Evolutionary conservation across 371 early-diverging fungal genomes (phyloP).

Genomic region (Coemansia sp.): DNA sequence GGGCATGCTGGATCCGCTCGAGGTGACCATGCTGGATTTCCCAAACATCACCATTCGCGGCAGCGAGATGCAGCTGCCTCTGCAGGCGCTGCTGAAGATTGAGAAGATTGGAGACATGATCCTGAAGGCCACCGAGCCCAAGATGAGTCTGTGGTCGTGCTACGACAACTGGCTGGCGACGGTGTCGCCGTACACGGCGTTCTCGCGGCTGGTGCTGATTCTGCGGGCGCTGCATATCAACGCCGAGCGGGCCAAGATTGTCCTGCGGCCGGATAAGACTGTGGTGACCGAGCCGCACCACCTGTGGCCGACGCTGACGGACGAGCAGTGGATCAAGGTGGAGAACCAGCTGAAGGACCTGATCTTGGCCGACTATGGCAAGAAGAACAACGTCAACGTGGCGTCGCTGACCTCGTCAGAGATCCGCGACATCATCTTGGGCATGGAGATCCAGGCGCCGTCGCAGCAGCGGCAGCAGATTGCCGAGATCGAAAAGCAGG

Average conservation of each 20-base stretch:
- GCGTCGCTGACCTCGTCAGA: conserved; percentile 95
- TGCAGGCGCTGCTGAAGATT: conserved; percentile 96
- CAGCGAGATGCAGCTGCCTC: conserved; percentile 92
- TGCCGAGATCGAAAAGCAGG: conserved; percentile 95
- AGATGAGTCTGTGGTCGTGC: conserved; percentile 87
- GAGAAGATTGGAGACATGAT: conserved; percentile 98
- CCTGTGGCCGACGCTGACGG: conserved; percentile 94
- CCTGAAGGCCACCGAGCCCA: conserved; percentile 94
- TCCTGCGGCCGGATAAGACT: conserved; percentile 90
- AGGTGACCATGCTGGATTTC: conserved; percentile 87
- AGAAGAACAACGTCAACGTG: conserved; percentile 98
- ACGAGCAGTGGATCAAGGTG: conserved; percentile 97
- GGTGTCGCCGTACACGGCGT: conserved; percentile 95
- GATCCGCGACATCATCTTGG: conserved; percentile 98
- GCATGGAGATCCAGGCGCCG: conserved; percentile 98
- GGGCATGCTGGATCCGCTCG: conserved; percentile 99
- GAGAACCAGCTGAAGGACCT: conserved; percentile 96
- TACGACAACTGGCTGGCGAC: conserved; percentile 96
- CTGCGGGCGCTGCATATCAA: conserved; percentile 95
- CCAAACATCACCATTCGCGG: conserved; percentile 98
- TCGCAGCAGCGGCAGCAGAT: conserved; percentile 96
- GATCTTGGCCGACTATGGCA: conserved; percentile 97
- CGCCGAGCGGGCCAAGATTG: conserved; percentile 92
- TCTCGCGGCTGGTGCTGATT: conserved; percentile 96
- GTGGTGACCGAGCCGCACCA: conserved; percentile 94